These are phyloP conservation scores for Yamadazyma insecticola DNA, from an alignment of 805 yeast genomes.

Conservation along the genomic window DNA sequence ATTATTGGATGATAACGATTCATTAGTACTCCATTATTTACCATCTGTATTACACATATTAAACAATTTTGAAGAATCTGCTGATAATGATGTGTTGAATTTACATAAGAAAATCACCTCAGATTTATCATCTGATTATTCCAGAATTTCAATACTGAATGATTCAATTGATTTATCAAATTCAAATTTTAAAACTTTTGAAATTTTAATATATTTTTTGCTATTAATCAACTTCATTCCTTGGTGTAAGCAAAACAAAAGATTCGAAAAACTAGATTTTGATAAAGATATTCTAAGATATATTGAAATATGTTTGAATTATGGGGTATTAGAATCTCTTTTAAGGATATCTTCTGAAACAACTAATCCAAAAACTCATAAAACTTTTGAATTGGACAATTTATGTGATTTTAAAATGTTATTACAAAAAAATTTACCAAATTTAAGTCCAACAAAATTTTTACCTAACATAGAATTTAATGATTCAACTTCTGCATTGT, in stretches of 20 bases:
- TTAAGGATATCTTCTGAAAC: slow-evolving; percentile 60
- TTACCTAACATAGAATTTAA: slow-evolving; percentile 22
- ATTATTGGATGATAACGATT: slow-evolving; percentile 54
- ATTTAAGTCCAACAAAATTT: slow-evolving; percentile 47
- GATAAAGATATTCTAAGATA: slow-evolving; percentile 54
- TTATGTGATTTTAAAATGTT: slow-evolving; percentile 64
- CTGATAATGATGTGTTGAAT: slow-evolving; percentile 17
- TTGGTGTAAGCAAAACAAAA: slow-evolving; percentile 56
- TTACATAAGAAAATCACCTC: slow-evolving; percentile 37
- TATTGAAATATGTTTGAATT: slow-evolving; percentile 51
- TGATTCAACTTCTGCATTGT: neutral
- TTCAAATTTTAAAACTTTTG: slow-evolving; percentile 28
- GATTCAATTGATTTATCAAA: slow-evolving; percentile 26
- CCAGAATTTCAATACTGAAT: slow-evolving; percentile 10
- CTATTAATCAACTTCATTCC: slow-evolving; percentile 56
- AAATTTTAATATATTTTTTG: slow-evolving; percentile 41
- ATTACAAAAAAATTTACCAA: slow-evolving; percentile 63
- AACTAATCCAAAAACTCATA: slow-evolving; percentile 26
- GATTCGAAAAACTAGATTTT: slow-evolving; percentile 48
- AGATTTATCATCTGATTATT: slow-evolving; percentile 20
- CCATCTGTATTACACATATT: slow-evolving; percentile 53
- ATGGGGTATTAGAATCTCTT: slow-evolving; percentile 69
- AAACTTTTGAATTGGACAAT: slow-evolving; percentile 38
- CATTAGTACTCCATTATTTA: slow-evolving; percentile 57
- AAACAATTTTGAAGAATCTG: slow-evolving; percentile 33